These are phyloP conservation scores for Colletotrichum abscissum DNA, from an alignment of 2,329 filamentous ascomycete genomes.

Conservation along the genomic window DNA sequence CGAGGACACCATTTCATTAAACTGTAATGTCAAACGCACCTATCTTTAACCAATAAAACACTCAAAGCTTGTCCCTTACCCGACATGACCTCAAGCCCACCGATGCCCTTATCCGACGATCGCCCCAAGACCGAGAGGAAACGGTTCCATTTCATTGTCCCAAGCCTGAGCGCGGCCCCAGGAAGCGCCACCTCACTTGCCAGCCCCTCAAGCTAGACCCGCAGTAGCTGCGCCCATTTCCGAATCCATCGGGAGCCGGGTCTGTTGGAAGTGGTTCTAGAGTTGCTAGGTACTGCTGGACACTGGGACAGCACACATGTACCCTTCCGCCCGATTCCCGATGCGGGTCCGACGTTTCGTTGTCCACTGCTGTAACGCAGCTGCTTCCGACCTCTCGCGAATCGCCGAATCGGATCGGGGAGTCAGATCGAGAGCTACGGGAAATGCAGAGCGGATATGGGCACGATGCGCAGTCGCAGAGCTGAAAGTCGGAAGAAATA, in stretches of 20 bases:
- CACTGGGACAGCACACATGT: not conserved
- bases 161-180: slow-evolving; percentile 3
- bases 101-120: slow-evolving; percentile 22
- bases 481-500: not conserved
- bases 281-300: not conserved
- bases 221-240: not conserved
- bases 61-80: slow-evolving; percentile 10
- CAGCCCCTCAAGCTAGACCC: not conserved
- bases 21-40: not conserved
- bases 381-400: not conserved
- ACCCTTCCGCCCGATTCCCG: slow-evolving; percentile 14
- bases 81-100: slow-evolving; percentile 9
- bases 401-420: slow-evolving; percentile 6
- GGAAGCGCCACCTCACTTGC: not conserved
- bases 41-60: not conserved
- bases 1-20: not conserved
- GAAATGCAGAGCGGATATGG: not conserved
- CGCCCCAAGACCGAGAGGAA: not conserved
- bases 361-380: slow-evolving; percentile 12
- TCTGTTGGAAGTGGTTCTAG: not conserved
- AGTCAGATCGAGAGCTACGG: not conserved
- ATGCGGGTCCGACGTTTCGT: slow-evolving; percentile 28
- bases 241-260: slow-evolving; percentile 23
- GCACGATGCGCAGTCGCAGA: not conserved
- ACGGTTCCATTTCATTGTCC: not conserved